A percentile compares a stretch with the other conserved stretches of the same genome.
These are phyloP conservation scores for Thielaviopsis ethacetica DNA, from an alignment of 2,329 filamentous ascomycete genomes.

Conservation along the genomic window DNA sequence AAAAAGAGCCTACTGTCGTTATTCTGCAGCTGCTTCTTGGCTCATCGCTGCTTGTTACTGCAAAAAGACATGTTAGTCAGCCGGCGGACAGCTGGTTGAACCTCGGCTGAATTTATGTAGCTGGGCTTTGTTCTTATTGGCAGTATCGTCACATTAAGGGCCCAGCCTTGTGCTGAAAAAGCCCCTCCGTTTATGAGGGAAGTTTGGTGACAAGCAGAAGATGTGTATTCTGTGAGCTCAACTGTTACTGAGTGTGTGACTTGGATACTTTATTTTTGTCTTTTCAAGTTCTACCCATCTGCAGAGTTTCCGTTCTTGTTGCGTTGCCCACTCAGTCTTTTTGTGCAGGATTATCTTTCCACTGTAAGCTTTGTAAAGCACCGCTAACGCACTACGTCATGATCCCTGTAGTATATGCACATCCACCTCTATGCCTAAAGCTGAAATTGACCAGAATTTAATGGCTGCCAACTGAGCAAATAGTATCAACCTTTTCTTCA, in stretches of 20 bases:
- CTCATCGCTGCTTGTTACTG: background rate
- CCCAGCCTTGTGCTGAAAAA: no score
- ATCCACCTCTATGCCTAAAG: background rate
- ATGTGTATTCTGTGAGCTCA: no score
- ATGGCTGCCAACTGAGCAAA: background rate
- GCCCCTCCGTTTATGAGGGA: background rate
- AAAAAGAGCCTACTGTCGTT: background rate
- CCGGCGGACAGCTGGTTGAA: background rate
- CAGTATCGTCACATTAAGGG: background rate
- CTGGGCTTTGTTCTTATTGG: background rate
- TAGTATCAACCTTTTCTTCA: background rate
- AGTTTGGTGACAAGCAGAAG: no score
- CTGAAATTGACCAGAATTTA: background rate
- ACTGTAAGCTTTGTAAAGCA: background rate
- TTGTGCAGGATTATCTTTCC: background rate
- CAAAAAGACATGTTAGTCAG: background rate
- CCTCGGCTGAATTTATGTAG: background rate
- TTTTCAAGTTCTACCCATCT: no score
- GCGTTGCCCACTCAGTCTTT: background rate
- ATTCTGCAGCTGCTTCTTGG: background rate
- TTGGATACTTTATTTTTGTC: no score
- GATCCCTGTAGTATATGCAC: conserved; percentile 1
- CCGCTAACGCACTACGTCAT: background rate
- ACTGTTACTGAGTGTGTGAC: no score
- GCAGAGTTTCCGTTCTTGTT: background rate